phyloP scores from a whole-genome alignment of 129 eudicot genomes.

The Pittosporum tobira region DNA sequence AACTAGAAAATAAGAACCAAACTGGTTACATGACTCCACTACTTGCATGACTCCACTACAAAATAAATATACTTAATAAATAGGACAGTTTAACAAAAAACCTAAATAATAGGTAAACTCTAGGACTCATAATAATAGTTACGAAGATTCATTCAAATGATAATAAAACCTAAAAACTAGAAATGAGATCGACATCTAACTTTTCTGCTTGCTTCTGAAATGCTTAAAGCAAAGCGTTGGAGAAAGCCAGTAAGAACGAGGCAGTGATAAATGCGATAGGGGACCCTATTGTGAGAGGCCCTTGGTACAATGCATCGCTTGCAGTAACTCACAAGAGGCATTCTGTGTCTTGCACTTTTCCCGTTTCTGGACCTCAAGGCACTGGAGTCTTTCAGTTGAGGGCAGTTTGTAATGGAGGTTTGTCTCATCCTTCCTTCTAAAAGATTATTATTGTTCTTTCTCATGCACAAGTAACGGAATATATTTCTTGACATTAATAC shows the following conservation, averaged over 20 bases:
- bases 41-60: no score
- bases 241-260: conserved; percentile 73
- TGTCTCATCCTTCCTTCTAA: neutral
- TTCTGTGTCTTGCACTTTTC: conserved; percentile 91
- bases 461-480: no score
- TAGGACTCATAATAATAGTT: no score
- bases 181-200: no score
- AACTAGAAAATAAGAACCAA: no score
- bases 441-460: neutral
- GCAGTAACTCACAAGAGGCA: conserved; percentile 85
- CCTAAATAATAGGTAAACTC: no score
- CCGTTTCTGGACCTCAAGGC: conserved; percentile 94
- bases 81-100: no score
- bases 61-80: no score
- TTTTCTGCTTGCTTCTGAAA: conserved; percentile 6
- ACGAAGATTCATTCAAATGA: no score
- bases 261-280: conserved; percentile 74
- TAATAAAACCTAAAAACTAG: no score
- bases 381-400: conserved; percentile 74
- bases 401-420: conserved; percentile 86
- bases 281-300: conserved; percentile 84
- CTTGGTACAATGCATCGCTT: conserved; percentile 96
- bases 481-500: no score
- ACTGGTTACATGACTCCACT: no score
- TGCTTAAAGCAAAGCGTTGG: conserved; percentile 76